These are phyloP conservation scores for Camelina neglecta DNA, from an alignment of 345 rosid genomes.

Conservation along the genomic window DNA sequence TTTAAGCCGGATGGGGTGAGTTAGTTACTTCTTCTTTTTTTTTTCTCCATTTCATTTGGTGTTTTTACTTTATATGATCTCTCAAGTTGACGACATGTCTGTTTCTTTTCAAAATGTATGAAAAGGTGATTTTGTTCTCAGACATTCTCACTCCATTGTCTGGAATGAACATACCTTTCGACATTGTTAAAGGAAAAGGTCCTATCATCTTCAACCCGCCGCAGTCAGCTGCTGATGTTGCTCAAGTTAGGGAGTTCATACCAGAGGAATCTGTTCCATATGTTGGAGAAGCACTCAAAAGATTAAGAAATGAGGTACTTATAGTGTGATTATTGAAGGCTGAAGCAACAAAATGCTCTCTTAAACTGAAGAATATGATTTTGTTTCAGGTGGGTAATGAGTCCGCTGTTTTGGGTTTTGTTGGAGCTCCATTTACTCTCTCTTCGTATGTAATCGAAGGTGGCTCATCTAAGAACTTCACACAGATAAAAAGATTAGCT, in stretches of 20 bases:
- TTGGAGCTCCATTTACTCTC: constrained; percentile 98
- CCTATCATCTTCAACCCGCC: constrained; percentile 85
- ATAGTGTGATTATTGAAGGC: not conserved
- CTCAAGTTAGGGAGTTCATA: constrained; percentile 76
- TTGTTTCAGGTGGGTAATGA: constrained; percentile 67
- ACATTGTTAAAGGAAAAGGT: constrained; percentile 96
- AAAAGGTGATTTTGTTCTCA: constrained; percentile 92
- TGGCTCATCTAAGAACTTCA: constrained; percentile 93
- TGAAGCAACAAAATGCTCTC: constrained; percentile 1
- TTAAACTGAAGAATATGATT: constrained; percentile 24
- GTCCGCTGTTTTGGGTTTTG: constrained; percentile 93
- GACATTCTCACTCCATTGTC: constrained; percentile 98
- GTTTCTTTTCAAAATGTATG: constrained; percentile 11
- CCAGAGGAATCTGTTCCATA: constrained; percentile 92
- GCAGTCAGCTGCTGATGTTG: constrained; percentile 70
- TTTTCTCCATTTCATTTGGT: not conserved
- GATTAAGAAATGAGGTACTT: constrained; percentile 82
- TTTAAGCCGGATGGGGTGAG: constrained; percentile 95
- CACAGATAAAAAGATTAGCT: constrained; percentile 81
- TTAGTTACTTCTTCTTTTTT: not conserved
- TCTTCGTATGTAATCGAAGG: constrained; percentile 96
- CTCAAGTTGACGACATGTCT: constrained; percentile 19
- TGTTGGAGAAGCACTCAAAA: constrained; percentile 92
- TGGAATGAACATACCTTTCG: constrained; percentile 99
- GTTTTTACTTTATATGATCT: constrained; percentile 1